Conservation (phyloP, 345 rosid species). For the Dimocarpus longan region DNA sequence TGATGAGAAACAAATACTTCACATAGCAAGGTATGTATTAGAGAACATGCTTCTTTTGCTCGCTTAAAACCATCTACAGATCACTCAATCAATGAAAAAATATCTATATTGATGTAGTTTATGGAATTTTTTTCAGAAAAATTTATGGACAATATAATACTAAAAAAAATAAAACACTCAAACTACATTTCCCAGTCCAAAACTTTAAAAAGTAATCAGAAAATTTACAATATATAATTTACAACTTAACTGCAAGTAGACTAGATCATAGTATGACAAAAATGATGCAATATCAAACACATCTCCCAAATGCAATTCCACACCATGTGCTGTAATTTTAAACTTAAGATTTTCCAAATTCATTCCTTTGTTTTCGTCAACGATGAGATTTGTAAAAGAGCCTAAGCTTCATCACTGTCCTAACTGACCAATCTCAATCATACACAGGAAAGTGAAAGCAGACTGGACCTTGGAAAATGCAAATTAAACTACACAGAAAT, state of each 20-base stretch:
- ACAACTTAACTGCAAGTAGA: neutral
- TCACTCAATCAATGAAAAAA: neutral
- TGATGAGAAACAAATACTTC: neutral
- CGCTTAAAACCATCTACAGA: neutral
- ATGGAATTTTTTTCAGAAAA: neutral
- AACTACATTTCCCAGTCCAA: neutral
- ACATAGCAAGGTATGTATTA: neutral
- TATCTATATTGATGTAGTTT: neutral
- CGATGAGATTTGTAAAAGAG: neutral
- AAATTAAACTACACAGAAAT: neutral
- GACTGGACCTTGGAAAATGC: neutral
- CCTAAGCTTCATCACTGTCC: slow-evolving; percentile 3
- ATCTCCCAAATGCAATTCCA: neutral
- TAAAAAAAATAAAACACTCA: neutral
- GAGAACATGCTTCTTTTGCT: neutral
- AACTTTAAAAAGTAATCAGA: neutral
- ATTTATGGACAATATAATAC: neutral
- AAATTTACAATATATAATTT: neutral
- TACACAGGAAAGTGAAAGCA: neutral
- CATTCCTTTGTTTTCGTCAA: neutral
- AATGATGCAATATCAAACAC: neutral
- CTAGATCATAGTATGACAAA: neutral
- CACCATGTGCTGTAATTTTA: neutral
- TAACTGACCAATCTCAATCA: neutral
- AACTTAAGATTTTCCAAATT: neutral